Percentiles rank a stretch among this genome's conserved stretches.
These are phyloP conservation scores for Elsinoe australis DNA, from an alignment of 2,329 filamentous ascomycete species.

Conservation along the genomic window DNA sequence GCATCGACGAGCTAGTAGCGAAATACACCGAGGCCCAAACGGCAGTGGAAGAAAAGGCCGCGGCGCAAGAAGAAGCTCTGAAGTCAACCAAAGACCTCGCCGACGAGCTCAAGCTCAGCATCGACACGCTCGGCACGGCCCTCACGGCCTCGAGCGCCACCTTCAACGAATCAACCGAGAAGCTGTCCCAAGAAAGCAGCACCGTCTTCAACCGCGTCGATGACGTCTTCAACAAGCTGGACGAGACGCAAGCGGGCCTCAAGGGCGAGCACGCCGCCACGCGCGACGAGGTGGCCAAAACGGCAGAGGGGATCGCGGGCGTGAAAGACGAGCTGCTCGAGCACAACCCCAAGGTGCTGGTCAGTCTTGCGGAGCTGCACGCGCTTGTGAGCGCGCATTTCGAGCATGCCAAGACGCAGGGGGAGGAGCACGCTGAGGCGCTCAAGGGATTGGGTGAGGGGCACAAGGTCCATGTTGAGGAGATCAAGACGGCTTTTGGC, in stretches of 20 bases:
- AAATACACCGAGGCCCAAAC: slow-evolving; percentile 87
- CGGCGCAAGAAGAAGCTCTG: slow-evolving; percentile 65
- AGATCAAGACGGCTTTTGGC: slow-evolving; percentile 35
- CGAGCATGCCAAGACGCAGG: slow-evolving; percentile 65
- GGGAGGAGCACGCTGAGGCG: slow-evolving; percentile 35
- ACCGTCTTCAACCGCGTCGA: slow-evolving; percentile 79
- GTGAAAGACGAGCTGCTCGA: slow-evolving; percentile 74
- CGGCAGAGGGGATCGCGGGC: slow-evolving; percentile 62
- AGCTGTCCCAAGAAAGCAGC: slow-evolving; percentile 78
- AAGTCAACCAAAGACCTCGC: slow-evolving; percentile 68
- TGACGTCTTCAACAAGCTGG: slow-evolving; percentile 64
- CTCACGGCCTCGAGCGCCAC: slow-evolving; percentile 45
- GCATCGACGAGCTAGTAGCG: slow-evolving; percentile 68
- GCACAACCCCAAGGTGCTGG: slow-evolving; percentile 80
- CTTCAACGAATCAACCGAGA: slow-evolving; percentile 64
- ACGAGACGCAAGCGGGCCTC: slow-evolving; percentile 64
- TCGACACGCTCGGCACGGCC: slow-evolving; percentile 72
- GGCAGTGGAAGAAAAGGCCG: slow-evolving; percentile 64
- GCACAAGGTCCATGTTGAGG: slow-evolving; percentile 36
- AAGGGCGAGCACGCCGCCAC: slow-evolving; percentile 78
- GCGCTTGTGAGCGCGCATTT: slow-evolving; percentile 77
- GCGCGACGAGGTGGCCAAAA: slow-evolving; percentile 69
- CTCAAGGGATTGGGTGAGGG: slow-evolving; percentile 32
- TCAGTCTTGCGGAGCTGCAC: slow-evolving; percentile 78
- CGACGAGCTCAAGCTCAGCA: slow-evolving; percentile 77